phyloP scores from a whole-genome alignment of 164 flowering plant genomes.

The Vitis labrusca region DNA sequence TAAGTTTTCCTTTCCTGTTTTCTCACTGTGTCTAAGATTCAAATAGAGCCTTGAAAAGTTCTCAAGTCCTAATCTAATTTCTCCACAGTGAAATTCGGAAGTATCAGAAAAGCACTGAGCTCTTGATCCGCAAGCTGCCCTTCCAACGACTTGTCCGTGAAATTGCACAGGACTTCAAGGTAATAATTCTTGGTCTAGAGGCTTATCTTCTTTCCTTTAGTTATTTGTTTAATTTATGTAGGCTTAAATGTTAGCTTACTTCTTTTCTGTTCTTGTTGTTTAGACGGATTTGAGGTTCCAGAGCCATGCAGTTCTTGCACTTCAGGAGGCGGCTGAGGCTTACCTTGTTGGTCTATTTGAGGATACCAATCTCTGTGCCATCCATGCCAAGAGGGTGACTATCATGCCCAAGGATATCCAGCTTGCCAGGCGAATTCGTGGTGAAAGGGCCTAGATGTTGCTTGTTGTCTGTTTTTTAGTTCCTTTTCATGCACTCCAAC shows the following conservation, averaged over 20 bases:
- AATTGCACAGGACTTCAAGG: slow-evolving; percentile 32
- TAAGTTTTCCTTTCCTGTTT: no score
- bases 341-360: slow-evolving; percentile 12
- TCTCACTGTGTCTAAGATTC: no score
- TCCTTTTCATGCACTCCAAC: neutral
- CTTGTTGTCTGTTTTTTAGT: neutral
- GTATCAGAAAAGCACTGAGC: slow-evolving; percentile 21
- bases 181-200: neutral
- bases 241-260: neutral
- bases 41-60: no score
- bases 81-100: slow-evolving; percentile 24
- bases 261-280: neutral
- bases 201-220: neutral
- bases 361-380: slow-evolving; percentile 2
- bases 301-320: slow-evolving; percentile 17
- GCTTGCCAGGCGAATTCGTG: slow-evolving; percentile 12
- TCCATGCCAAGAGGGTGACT: slow-evolving; percentile 11
- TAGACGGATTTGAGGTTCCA: slow-evolving; percentile 15
- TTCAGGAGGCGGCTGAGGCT: slow-evolving; percentile 12
- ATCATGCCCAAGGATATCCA: slow-evolving; percentile 16
- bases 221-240: neutral
- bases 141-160: slow-evolving; percentile 23
- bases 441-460: slow-evolving; percentile 6
- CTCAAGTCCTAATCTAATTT: neutral
- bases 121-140: slow-evolving; percentile 28